Evolutionary conservation across 1,284 basidiomycete genomes (phyloP), one percentile per base, ranked within the genome.

Genomic region (Boletus austroedulis): DNA sequence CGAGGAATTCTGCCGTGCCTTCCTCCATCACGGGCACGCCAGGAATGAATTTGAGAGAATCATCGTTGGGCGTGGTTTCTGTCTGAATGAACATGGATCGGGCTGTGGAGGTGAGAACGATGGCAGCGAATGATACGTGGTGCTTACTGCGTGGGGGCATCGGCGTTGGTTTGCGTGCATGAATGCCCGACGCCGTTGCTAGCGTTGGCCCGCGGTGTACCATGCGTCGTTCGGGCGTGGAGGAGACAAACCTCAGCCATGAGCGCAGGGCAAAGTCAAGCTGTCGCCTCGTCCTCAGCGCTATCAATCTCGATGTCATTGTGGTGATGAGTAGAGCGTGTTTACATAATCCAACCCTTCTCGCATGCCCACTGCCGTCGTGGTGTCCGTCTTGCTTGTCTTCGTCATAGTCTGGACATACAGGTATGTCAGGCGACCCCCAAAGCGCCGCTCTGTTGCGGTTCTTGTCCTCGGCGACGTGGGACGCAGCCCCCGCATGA

Each of bases 21-120:
- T 84, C 83, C 46, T 84, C 83, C 87, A 97, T 94, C 36, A 99
- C 95, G 41, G 86, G 75, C 15, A 90, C 83, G 0, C 96, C 96
- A 1, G 96, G 97, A 56, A 99, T 94, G 77, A 99, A 99, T 76
- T 99, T 99, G 62, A 99, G 83, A 10, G 95, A 97, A 72, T 98
- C 95, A 47, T 95, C 93, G 74, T 99, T 99, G 2, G 96, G 96
- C 1, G 96, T 99, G 5, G 89, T 87, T 77, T 98, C 96, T 8
- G 96, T 99, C 76, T 97, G 94, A 62, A 96, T 96, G 78, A 97
- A 97, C 92, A 97, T 95, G 40, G 90, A 89, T 26, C 94, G 88
- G 49, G 79, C 93, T 94, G 46, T 15, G 26, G 54, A 48, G 40
- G 56, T 45, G 48, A 62, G 36, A 54, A 36, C 12, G 45, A 17